phyloP scores from a whole-genome alignment of 108 stramenopile species.

The Nitzschia sp. region DNA sequence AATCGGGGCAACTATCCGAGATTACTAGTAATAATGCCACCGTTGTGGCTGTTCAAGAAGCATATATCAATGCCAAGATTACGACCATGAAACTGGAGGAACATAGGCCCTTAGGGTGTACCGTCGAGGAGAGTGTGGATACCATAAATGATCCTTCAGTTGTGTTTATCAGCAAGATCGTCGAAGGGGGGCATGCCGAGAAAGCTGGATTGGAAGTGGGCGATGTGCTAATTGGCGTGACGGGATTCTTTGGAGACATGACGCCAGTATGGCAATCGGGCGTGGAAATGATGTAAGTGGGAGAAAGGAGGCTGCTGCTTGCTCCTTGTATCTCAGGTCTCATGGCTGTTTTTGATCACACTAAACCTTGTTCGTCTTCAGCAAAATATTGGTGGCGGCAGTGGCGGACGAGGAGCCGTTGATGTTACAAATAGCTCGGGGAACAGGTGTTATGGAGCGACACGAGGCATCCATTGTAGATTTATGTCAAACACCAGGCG shows the following conservation, averaged over 20 bases:
- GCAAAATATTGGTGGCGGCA: constrained; percentile 47
- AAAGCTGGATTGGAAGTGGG: constrained; percentile 67
- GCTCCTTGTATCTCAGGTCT: background rate
- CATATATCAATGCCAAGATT: constrained; percentile 27
- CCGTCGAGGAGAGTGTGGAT: constrained; percentile 74
- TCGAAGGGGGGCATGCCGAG: constrained; percentile 56
- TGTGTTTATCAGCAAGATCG: constrained; percentile 74
- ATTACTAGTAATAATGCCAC: background rate
- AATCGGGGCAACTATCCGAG: background rate
- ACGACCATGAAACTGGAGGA: constrained; percentile 41
- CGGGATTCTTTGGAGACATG: constrained; percentile 59
- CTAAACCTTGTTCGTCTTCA: constrained; percentile 13
- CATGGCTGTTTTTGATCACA: no score
- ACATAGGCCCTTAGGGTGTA: constrained; percentile 75
- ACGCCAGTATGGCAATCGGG: constrained; percentile 39
- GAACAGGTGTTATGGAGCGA: constrained; percentile 56
- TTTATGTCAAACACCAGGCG: constrained; percentile 47
- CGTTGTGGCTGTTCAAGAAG: background rate
- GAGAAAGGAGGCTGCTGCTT: background rate
- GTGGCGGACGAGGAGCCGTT: constrained; percentile 47
- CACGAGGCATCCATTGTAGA: constrained; percentile 74
- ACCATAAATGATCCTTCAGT: constrained; percentile 38
- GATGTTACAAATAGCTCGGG: constrained; percentile 44
- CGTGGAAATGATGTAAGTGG: constrained; percentile 54
- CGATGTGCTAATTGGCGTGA: constrained; percentile 72